A percentile compares a stretch with the other conserved stretches of the same genome.
phyloP scores from a whole-genome alignment of 768 basidiomycete species.

The Pleurotus citrinopileatus region DNA sequence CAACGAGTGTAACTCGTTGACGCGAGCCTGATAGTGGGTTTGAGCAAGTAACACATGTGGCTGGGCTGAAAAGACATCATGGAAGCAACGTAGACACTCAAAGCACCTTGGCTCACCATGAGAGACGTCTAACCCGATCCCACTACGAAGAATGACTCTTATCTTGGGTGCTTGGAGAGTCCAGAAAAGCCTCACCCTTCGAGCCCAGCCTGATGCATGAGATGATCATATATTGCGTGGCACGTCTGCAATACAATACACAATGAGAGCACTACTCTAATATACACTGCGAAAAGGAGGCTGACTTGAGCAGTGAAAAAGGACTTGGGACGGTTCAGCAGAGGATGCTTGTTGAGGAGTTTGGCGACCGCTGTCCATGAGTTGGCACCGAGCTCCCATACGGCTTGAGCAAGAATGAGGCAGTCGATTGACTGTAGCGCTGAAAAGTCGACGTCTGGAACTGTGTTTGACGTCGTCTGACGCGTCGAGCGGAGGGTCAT shows the following conservation, averaged over 20 bases:
- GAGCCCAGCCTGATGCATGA: slow-evolving; percentile 68
- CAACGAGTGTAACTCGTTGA: slow-evolving; percentile 67
- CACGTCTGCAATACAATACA: slow-evolving; percentile 49
- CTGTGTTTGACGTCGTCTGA: slow-evolving; percentile 15
- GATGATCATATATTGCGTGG: slow-evolving; percentile 56
- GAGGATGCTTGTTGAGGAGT: slow-evolving; percentile 67
- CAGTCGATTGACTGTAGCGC: slow-evolving; percentile 45
- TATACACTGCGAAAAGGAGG: slow-evolving; percentile 11
- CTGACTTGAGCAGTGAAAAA: slow-evolving; percentile 71
- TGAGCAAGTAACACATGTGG: slow-evolving; percentile 70
- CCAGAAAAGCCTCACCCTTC: slow-evolving; percentile 47
- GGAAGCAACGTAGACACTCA: background rate
- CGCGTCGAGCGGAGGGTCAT: slow-evolving; percentile 15
- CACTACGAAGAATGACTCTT: background rate
- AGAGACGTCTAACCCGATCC: slow-evolving; percentile 46
- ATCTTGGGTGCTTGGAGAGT: background rate
- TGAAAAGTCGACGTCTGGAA: slow-evolving; percentile 18
- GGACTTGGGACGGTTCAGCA: slow-evolving; percentile 56
- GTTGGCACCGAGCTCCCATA: slow-evolving; percentile 74
- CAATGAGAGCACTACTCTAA: slow-evolving; percentile 11
- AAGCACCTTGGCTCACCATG: slow-evolving; percentile 42
- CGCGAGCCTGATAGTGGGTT: slow-evolving; percentile 66
- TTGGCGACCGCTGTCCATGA: slow-evolving; percentile 68
- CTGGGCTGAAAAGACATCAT: slow-evolving; percentile 43
- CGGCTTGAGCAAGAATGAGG: slow-evolving; percentile 82